phyloP scores from a whole-genome alignment of 2,329 filamentous ascomycete genomes.

The Ceratocystiopsis minuta region DNA sequence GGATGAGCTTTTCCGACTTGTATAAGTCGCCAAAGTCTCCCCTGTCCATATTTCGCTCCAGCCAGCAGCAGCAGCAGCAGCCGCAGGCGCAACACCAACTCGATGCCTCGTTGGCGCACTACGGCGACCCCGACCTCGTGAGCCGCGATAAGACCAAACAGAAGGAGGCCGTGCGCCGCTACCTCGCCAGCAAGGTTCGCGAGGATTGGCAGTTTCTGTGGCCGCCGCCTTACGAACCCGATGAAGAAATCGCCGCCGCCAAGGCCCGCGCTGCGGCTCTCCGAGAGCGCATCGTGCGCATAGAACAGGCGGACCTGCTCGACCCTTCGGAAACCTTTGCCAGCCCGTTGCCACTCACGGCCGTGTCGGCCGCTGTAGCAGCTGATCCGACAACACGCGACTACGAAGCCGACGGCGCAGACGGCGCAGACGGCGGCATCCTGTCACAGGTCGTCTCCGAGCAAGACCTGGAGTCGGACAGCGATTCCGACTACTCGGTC shows the following conservation, averaged over 20 bases:
- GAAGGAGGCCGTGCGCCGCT: constrained; percentile 42
- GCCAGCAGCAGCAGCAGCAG: constrained; percentile 14
- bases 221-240: constrained; percentile 19
- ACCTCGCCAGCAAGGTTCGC: constrained; percentile 33
- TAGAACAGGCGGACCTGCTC: constrained; percentile 4
- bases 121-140: constrained; percentile 38
- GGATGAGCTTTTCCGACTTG: constrained; percentile 41
- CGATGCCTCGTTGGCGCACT: constrained; percentile 15
- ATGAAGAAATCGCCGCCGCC: not conserved
- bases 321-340: constrained; percentile 3
- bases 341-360: constrained; percentile 1
- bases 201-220: constrained; percentile 44
- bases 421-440: constrained; percentile 15
- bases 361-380: constrained; percentile 3
- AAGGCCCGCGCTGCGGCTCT: not conserved
- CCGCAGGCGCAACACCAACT: constrained; percentile 5
- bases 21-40: constrained; percentile 38
- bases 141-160: constrained; percentile 44
- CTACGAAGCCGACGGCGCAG: constrained; percentile 5
- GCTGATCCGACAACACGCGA: not conserved
- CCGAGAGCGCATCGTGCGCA: not conserved
- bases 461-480: constrained; percentile 23
- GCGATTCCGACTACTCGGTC: constrained; percentile 35
- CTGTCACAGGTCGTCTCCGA: no score
- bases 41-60: constrained; percentile 31